Base-by-base conservation (phyloP, 306 rosid genomes). In the Geum urbanum region DNA sequence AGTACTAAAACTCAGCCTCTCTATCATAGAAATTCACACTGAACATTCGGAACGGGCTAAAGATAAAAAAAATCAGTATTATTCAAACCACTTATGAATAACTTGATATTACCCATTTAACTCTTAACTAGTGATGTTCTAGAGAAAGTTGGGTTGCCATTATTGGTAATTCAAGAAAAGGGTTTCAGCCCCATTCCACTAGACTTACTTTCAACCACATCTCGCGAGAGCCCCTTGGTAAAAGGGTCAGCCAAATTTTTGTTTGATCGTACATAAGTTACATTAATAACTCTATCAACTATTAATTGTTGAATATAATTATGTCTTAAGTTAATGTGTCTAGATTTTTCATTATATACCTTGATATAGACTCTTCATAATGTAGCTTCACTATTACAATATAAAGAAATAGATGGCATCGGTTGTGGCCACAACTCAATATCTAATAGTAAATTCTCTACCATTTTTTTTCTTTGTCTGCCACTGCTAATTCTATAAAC, bases 131-230 rank as follows among this genome's bases (percentile, higher is more conserved):
- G 37, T 22, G 40, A 13, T 44, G 2, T 41, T 66, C 49, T 66
- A 66, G 20, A 13, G 8, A 32, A 49, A 63, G 70, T 52, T 35
- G n/a, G 70, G 60, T 76, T 66, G 58, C 63, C 61, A 65, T 77
- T 75, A 72, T 15, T 74, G 59, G 71, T 86, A 75, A 44, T 1
- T 60, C 39, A 60, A 60, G 47, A 6, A 7, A 37, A 60, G 32
- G 32, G 32, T 27, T 27, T 27, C 32, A 27, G 32, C 32, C 32
- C 32, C 32, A 27, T 27, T 27, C 32, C 32, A 27, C 32, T 27
- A 27, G 32, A 27, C 32, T 1, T 27, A 27, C 32, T 27, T 27
- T 27, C 32, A 27, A 27, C 32, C 32, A 27, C 2, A 27, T 27
- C 32, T 27, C 32, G 2, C 32, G 32, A 27, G 32, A 27, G 32